Conservation (phyloP, 2,329 filamentous ascomycete genomes). For the Alternaria sp. region DNA sequence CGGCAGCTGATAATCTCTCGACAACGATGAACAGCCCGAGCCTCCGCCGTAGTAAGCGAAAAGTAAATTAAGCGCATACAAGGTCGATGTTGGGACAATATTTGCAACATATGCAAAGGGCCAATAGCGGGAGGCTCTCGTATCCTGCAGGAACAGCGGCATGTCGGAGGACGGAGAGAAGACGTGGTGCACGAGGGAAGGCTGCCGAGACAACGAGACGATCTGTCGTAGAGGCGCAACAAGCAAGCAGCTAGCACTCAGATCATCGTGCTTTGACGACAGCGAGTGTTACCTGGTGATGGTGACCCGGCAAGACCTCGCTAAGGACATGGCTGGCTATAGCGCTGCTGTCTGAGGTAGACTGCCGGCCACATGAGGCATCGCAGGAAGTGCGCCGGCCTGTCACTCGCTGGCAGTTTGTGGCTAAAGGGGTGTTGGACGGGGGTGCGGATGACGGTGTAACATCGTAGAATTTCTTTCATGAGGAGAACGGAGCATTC, state of each 20-base stretch:
- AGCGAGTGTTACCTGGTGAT: slow-evolving; percentile 20
- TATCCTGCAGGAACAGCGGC: slow-evolving; percentile 35
- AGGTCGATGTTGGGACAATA: slow-evolving; percentile 30
- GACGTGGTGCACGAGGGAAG: slow-evolving; percentile 12
- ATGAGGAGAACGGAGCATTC: slow-evolving; percentile 23
- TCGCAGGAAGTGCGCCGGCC: slow-evolving; percentile 5
- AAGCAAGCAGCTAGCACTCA: slow-evolving; percentile 27
- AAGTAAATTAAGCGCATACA: slow-evolving; percentile 39
- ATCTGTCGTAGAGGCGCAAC: slow-evolving; percentile 12
- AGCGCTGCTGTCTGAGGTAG: slow-evolving; percentile 31
- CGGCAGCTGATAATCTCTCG: slow-evolving; percentile 25
- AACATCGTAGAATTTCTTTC: slow-evolving; percentile 45
- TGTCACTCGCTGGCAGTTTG: slow-evolving; percentile 17
- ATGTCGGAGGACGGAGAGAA: slow-evolving; percentile 10
- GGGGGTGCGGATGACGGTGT: slow-evolving; percentile 31
- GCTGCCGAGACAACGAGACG: slow-evolving; percentile 12
- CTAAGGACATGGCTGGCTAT: slow-evolving; percentile 37
- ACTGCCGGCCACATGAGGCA: slow-evolving; percentile 21
- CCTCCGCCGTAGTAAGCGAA: slow-evolving; percentile 13
- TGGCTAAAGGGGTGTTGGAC: slow-evolving; percentile 37
- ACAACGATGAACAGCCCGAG: slow-evolving; percentile 8
- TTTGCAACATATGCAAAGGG: slow-evolving; percentile 26
- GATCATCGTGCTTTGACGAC: slow-evolving; percentile 26
- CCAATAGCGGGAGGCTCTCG: slow-evolving; percentile 28
- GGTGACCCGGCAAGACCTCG: slow-evolving; percentile 26